Evolutionary conservation across 345 rosid genomes (phyloP), one percentile per base, ranked within the genome.

Genomic region (Pseudoturritis turrita): DNA sequence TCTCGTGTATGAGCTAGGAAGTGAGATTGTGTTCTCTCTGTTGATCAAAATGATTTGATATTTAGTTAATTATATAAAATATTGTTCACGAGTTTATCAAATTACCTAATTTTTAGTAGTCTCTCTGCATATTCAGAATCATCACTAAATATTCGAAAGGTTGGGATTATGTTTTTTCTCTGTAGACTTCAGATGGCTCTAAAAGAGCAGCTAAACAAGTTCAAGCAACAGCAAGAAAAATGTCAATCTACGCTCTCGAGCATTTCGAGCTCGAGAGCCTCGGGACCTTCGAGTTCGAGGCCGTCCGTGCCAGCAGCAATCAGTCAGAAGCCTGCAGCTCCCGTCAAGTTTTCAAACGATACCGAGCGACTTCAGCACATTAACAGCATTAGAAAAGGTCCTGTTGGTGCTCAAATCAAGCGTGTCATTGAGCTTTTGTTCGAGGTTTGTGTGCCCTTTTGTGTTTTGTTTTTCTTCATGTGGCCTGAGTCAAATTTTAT

Each of bases 371-470:
- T 87, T 68, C 89, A 88, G 70, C 71, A 60, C 13, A 85, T 88
- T 15, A 79, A 82, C 62, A 82, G 76, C 49, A 83, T 91, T 0
- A 83, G 97, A 19, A 91, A 89, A 81, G 77, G 80, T 14, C 92
- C 91, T 50, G 91, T 84, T 19, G 97, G 97, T 9, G 88, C 96
- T 70, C 97, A 91, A 82, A 89, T 94, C 62, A 94, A 91, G 81
- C 96, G 92, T 17, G 96, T 94, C 68, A 91, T 94, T 18, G 89
- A 88, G 68, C 81, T 86, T 55, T 76, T 91, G 33, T 58, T 57
- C 1, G 84, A 81, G 89, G 90, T 88, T 78, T 58, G 68, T 49
- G n/a, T n/a, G n/a, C n/a, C n/a, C n/a, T n/a, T n/a, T n/a, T n/a
- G n/a, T n/a, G n/a, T n/a, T n/a, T n/a, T n/a, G n/a, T n/a, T n/a